Conservation (phyloP, 805 yeast species). For the Hanseniaspora meyeri region DNA sequence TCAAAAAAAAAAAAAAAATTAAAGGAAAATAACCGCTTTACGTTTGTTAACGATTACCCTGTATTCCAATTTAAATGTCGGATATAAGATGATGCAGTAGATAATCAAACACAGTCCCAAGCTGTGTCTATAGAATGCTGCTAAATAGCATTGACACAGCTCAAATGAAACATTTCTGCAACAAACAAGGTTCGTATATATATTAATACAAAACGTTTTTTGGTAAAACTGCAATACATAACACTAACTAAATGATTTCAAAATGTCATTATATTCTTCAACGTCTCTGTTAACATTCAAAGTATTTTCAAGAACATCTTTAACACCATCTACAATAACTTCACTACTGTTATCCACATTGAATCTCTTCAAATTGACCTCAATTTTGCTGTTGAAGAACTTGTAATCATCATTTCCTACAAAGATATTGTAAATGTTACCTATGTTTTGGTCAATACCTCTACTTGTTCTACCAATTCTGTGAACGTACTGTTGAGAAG, state of each 20-base stretch:
- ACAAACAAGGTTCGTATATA: too few relatives aligned
- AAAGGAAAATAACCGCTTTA: background rate
- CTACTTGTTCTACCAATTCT: slow-evolving; percentile 96
- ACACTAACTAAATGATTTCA: slow-evolving; percentile 1
- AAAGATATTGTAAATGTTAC: slow-evolving; percentile 63
- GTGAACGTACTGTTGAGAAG: slow-evolving; percentile 86
- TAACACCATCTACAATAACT: slow-evolving; percentile 27
- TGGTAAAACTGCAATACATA: background rate
- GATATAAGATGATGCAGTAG: background rate
- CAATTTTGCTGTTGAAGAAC: slow-evolving; percentile 43
- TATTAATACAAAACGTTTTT: too few relatives aligned
- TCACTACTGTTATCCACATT: slow-evolving; percentile 16
- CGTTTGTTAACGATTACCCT: background rate
- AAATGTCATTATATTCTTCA: slow-evolving; percentile 52
- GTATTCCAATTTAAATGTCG: background rate
- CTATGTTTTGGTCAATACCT: slow-evolving; percentile 51
- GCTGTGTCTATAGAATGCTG: too few relatives aligned
- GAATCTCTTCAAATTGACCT: slow-evolving; percentile 42
- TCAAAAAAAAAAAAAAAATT: too few relatives aligned
- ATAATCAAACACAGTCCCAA: too few relatives aligned
- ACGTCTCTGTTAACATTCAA: background rate
- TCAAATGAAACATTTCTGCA: too few relatives aligned
- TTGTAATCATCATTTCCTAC: slow-evolving; percentile 67
- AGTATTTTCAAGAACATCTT: slow-evolving; percentile 13
- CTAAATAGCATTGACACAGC: too few relatives aligned